Percentiles rank a stretch among this genome's conserved stretches.
These are phyloP conservation scores for Rhizopus microsporus DNA, from an alignment of 371 early-diverging fungal genomes.

Conservation along the genomic window DNA sequence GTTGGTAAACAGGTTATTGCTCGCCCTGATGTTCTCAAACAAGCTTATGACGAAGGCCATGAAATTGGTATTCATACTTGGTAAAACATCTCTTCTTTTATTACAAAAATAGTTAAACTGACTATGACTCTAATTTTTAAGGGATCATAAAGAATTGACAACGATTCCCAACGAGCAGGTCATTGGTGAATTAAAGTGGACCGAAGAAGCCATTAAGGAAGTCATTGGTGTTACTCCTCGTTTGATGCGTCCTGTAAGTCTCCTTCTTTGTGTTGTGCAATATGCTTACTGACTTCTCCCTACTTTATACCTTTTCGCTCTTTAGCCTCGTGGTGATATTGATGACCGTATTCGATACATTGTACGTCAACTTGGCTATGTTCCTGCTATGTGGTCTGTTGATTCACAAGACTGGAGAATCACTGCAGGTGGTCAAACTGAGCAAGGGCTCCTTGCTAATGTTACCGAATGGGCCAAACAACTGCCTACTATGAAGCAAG, in stretches of 20 bases:
- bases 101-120: neutral
- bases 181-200: constrained; percentile 65
- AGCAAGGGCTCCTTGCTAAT: constrained; percentile 39
- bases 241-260: constrained; percentile 59
- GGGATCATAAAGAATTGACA: constrained; percentile 64
- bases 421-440: constrained; percentile 28
- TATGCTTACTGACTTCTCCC: neutral
- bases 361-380: constrained; percentile 42
- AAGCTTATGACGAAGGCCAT: constrained; percentile 47
- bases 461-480: constrained; percentile 50
- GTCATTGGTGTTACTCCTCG: constrained; percentile 60
- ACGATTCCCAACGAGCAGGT: constrained; percentile 59
- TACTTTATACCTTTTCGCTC: neutral
- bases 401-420: constrained; percentile 54
- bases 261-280: neutral
- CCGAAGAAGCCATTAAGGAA: constrained; percentile 56
- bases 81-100: constrained; percentile 28
- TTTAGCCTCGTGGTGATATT: constrained; percentile 51
- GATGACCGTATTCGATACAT: constrained; percentile 57
- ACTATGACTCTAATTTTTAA: neutral
- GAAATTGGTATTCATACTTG: constrained; percentile 61
- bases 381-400: constrained; percentile 49
- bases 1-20: constrained; percentile 51
- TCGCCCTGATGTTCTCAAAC: constrained; percentile 42
- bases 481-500: constrained; percentile 38